Conservation (phyloP, 768 basidiomycete genomes). For the Multifurca ochricompacta region DNA sequence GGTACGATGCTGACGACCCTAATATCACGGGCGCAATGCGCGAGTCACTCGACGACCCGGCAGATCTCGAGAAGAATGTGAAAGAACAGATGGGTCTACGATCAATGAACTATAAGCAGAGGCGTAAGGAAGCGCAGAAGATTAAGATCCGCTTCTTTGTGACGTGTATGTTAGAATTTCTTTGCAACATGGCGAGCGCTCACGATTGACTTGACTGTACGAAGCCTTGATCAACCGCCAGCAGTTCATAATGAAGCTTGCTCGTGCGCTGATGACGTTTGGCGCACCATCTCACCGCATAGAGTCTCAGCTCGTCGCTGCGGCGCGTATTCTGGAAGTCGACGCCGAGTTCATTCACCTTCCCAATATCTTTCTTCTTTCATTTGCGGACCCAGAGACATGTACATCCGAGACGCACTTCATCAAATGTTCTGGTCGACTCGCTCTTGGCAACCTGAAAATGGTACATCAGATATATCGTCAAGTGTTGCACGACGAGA, state of each 20-base stretch:
- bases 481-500: constrained; percentile 81
- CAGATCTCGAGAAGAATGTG: constrained; percentile 49
- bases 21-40: constrained; percentile 48
- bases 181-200: neutral
- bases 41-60: constrained; percentile 44
- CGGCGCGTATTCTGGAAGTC: constrained; percentile 83
- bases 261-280: constrained; percentile 80
- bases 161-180: constrained; percentile 39
- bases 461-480: constrained; percentile 80
- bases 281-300: constrained; percentile 90
- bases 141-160: constrained; percentile 64
- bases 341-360: constrained; percentile 84
- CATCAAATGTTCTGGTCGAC: constrained; percentile 64
- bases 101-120: constrained; percentile 54
- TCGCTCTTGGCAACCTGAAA: constrained; percentile 78
- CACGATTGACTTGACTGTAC: neutral
- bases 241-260: constrained; percentile 77
- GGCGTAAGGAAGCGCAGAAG: constrained; percentile 53
- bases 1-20: constrained; percentile 59
- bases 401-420: constrained; percentile 84
- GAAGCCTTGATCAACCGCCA: constrained; percentile 74
- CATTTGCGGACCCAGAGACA: constrained; percentile 79
- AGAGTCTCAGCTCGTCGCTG: constrained; percentile 81
- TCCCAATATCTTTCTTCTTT: constrained; percentile 70
- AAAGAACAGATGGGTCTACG: constrained; percentile 30